Percentiles rank a stretch among this genome's conserved stretches.
These are phyloP conservation scores for Scleroderma bovista DNA, from an alignment of 768 basidiomycete genomes.

Conservation along the genomic window DNA sequence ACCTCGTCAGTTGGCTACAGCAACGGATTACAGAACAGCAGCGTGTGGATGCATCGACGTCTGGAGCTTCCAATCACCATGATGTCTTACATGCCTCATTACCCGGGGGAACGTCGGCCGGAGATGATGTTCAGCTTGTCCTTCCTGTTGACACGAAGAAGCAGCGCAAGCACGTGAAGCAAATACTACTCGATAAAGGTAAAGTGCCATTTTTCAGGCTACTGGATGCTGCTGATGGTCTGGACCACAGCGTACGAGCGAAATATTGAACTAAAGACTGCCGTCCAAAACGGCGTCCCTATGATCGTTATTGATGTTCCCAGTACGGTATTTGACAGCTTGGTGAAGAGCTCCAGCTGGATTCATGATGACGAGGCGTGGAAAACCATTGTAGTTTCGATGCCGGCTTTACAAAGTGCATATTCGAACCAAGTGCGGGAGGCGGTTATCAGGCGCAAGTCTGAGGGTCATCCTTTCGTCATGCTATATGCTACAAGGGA, in stretches of 20 bases:
- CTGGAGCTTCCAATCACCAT: conserved; percentile 45
- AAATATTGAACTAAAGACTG: conserved; percentile 48
- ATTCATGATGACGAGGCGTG: conserved; percentile 71
- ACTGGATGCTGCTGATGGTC: neutral
- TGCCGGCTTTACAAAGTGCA: conserved; percentile 51
- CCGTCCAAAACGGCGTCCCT: conserved; percentile 56
- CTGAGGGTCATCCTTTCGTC: conserved; percentile 58
- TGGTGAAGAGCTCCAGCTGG: conserved; percentile 58
- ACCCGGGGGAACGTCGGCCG: conserved; percentile 27
- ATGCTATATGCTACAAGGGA: conserved; percentile 65
- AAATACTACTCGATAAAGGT: conserved; percentile 68
- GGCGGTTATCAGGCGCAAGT: conserved; percentile 52
- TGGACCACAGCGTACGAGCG: conserved; percentile 55
- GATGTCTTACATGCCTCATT: conserved; percentile 32
- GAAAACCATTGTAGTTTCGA: conserved; percentile 50
- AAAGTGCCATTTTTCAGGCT: neutral
- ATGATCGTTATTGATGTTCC: conserved; percentile 71
- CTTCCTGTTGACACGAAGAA: conserved; percentile 70
- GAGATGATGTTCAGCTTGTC: conserved; percentile 55
- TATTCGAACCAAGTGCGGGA: conserved; percentile 71
- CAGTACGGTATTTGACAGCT: conserved; percentile 51
- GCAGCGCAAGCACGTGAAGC: conserved; percentile 65
- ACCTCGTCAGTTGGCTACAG: conserved; percentile 70
- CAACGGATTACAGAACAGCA: conserved; percentile 78
- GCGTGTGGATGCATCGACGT: conserved; percentile 60